A percentile compares a stretch with the other conserved stretches of the same genome.
Conservation (phyloP, 2,329 filamentous ascomycete species). For the Colletotrichum tropicale region DNA sequence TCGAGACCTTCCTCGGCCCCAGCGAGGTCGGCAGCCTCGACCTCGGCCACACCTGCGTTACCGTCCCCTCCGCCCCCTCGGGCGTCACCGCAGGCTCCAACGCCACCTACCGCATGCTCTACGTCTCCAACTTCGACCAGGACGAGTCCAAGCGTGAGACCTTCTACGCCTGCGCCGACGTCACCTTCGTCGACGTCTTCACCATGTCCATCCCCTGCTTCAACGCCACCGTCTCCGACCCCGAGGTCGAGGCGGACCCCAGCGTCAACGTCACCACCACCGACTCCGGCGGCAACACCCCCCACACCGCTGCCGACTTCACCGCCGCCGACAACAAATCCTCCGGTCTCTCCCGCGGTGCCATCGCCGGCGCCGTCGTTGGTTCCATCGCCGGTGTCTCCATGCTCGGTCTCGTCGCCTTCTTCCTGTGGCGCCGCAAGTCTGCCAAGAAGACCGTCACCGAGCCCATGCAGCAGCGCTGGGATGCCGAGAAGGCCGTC, state of each 20-base stretch:
- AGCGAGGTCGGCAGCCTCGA: conserved; percentile 41
- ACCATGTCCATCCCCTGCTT: conserved; percentile 42
- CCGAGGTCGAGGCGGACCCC: conserved; percentile 25
- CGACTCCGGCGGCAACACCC: conserved; percentile 4
- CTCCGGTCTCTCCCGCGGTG: conserved; percentile 63
- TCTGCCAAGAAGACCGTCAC: conserved; percentile 22
- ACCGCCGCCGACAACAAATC: conserved; percentile 26
- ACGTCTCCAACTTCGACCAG: conserved; percentile 46
- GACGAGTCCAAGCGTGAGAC: conserved; percentile 43
- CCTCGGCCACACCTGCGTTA: conserved; percentile 51
- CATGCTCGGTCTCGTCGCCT: conserved; percentile 62
- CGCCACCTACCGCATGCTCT: conserved; percentile 54
- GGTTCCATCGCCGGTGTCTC: conserved; percentile 69
- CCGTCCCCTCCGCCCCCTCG: conserved; percentile 36
- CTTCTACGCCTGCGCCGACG: conserved; percentile 56
- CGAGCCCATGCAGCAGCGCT: conserved; percentile 18
- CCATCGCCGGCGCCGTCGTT: conserved; percentile 77
- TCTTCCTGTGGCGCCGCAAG: conserved; percentile 54
- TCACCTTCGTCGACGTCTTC: conserved; percentile 45
- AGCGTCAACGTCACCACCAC: conserved; percentile 21
- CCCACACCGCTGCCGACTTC: conserved; percentile 26
- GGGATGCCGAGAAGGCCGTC: conserved; percentile 24
- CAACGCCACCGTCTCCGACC: conserved; percentile 41
- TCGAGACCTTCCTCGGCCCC: conserved; percentile 39
- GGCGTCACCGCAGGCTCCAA: conserved; percentile 43